Evolutionary conservation across 352 stramenopile species (phyloP), one percentile per base, ranked within the genome.

Genomic region (Globisporangium echinulatum): DNA sequence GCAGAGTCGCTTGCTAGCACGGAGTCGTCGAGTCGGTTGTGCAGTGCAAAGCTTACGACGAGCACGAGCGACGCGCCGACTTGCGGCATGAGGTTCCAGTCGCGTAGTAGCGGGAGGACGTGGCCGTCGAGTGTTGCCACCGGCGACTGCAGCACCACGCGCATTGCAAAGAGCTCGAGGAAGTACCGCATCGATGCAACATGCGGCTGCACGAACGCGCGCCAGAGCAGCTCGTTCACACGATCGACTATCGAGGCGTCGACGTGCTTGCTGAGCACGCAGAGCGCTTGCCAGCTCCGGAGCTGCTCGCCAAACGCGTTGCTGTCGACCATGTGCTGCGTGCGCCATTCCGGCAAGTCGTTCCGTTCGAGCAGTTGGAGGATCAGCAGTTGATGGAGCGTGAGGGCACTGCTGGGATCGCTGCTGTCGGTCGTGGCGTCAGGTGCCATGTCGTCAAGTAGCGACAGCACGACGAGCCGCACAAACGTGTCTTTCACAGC

Each of bases 301-400:
- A 94, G 50, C 36, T 92, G 82, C 53, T 77, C 71, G 7, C 85
- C 85, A 66, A 92, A 94, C 15, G 76, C 79, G 48, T 92, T 79
- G 55, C 81, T 92, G 69, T 92, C 87, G 43, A 92, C 65, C 85
- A 94, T 94, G 58, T 92, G 81, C 58, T 87, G 82, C 69, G 84
- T 88, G n/a, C 77, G 63, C 71, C 71, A 84, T 19, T 92, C 85
- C 3, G 75, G 71, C 5, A 64, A 76, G 48, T 77, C 64, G 33
- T 90, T 84, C n/a, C 83, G 70, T 49, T 63, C 54, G 9, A 94
- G 49, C 15, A 91, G 58, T 15, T 47, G 59, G 36, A 58, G 37
- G n/a, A 86, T 54, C 5, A 90, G 54, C 25, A 33, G 25, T 33
- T 33, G 25, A 33, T 33, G 25, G 25, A 33, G 25, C 2, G 55